Percentiles rank a stretch among this genome's conserved stretches.
Conservation (phyloP, 768 basidiomycete species). For the Cystofilobasidium bisporidii region DNA sequence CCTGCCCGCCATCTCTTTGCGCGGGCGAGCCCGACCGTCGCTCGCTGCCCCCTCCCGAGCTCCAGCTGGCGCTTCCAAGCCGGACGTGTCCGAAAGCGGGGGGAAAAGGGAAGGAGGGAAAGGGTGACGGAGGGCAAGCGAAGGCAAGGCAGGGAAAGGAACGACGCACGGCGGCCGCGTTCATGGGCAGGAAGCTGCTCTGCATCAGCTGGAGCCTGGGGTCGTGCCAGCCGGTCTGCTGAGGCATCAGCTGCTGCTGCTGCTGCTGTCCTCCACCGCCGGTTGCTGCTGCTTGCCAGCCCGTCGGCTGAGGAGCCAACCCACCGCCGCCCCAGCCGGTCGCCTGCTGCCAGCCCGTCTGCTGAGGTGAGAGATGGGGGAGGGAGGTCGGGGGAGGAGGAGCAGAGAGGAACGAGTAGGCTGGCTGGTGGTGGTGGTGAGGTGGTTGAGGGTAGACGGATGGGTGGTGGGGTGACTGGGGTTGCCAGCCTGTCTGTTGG, state of each 20-base stretch:
- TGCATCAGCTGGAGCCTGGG: conserved; percentile 81
- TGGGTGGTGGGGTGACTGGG: conserved; percentile 32
- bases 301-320: conserved; percentile 54
- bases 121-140: conserved; percentile 10
- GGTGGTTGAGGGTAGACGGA: conserved; percentile 33
- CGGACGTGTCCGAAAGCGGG: conserved; percentile 5
- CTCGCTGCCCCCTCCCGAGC: conserved; percentile 6
- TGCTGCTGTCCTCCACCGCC: conserved; percentile 40
- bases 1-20: too few relatives aligned
- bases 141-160: neutral
- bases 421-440: conserved; percentile 26
- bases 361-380: conserved; percentile 16
- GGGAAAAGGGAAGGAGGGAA: too few relatives aligned
- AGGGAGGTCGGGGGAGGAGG: conserved; percentile 32
- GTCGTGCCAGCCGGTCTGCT: conserved; percentile 57
- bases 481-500: conserved; percentile 39
- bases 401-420: conserved; percentile 32
- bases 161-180: conserved; percentile 36
- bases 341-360: conserved; percentile 28
- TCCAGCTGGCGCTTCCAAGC: neutral
- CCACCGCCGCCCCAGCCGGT: conserved; percentile 37
- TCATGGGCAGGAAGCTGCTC: conserved; percentile 75
- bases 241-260: conserved; percentile 51
- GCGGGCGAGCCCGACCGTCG: too few relatives aligned
- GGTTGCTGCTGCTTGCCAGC: too few relatives aligned